A percentile compares a stretch with the other conserved stretches of the same genome.
These are phyloP conservation scores for Senecio squalidus DNA, from an alignment of 140 eudicot species.

Conservation along the genomic window DNA sequence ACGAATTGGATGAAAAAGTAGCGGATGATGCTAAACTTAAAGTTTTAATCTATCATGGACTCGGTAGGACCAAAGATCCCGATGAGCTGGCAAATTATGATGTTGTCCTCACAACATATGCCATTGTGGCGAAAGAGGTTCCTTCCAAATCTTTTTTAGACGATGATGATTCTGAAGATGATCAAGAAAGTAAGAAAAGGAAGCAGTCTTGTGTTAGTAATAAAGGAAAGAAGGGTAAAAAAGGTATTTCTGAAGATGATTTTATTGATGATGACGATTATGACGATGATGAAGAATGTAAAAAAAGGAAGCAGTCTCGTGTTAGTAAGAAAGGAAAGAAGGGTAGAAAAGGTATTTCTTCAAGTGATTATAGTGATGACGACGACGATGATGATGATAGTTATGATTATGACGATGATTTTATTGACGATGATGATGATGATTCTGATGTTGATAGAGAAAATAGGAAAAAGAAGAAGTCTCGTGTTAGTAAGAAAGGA, in stretches of 20 bases:
- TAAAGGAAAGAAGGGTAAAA: conserved; percentile 64
- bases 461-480: no score
- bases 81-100: conserved; percentile 62
- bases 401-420: no score
- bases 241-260: conserved; percentile 45
- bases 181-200: conserved; percentile 44
- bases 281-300: conserved; percentile 47
- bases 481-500: no score
- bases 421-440: no score
- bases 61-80: conserved; percentile 74
- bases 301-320: conserved; percentile 32
- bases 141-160: conserved; percentile 47
- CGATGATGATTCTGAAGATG: conserved; percentile 69
- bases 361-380: no score
- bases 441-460: no score
- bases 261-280: conserved; percentile 62
- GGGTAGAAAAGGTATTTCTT: conserved; percentile 51
- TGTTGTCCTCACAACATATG: conserved; percentile 80
- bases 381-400: no score
- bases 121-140: conserved; percentile 85
- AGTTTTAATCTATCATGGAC: conserved; percentile 80
- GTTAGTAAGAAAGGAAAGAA: conserved; percentile 50
- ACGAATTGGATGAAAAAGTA: conserved; percentile 83
- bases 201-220: conserved; percentile 18
- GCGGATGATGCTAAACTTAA: conserved; percentile 45